These are phyloP conservation scores for Xerocomus potaroensis DNA, from an alignment of 768 basidiomycete species.

Conservation along the genomic window DNA sequence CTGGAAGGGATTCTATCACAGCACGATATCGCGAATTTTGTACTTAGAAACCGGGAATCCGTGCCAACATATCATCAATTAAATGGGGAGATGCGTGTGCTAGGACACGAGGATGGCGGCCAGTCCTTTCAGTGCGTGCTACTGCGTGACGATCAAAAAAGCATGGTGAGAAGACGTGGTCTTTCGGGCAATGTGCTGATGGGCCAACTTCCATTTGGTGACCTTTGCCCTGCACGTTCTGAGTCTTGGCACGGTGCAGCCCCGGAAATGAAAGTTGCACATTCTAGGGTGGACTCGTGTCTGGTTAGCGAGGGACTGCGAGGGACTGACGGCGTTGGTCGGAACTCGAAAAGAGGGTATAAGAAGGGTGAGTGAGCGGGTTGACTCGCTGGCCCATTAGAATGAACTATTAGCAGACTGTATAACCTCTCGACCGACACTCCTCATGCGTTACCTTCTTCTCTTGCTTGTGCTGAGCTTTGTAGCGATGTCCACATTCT, in stretches of 20 bases:
- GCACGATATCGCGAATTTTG: conserved; percentile 9
- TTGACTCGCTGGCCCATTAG: conserved; percentile 22
- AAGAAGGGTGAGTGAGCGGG: conserved; percentile 13
- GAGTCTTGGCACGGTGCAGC: conserved; percentile 2
- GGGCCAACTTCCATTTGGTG: conserved; percentile 16
- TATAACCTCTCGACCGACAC: background rate
- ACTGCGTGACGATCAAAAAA: conserved; percentile 12
- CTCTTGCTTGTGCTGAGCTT: conserved; percentile 28
- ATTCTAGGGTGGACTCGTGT: conserved; percentile 26
- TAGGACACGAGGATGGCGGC: too few relatives aligned
- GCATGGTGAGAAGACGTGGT: background rate
- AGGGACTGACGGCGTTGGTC: conserved; percentile 4
- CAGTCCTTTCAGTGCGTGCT: too few relatives aligned
- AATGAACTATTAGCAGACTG: conserved; percentile 26
- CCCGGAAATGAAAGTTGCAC: conserved; percentile 26
- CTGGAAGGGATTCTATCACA: conserved; percentile 8
- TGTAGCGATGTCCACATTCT: conserved; percentile 27
- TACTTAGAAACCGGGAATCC: conserved; percentile 16
- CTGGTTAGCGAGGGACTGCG: conserved; percentile 3
- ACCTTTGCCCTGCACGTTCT: background rate
- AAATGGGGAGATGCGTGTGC: background rate
- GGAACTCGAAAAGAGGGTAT: conserved; percentile 25
- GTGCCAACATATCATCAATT: conserved; percentile 2
- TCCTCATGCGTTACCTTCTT: conserved; percentile 25
- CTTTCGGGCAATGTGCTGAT: conserved; percentile 3